A percentile compares a stretch with the other conserved stretches of the same genome.
These are phyloP conservation scores for Cladosporium sp. DNA, from an alignment of 2,329 filamentous ascomycete genomes.

Conservation along the genomic window DNA sequence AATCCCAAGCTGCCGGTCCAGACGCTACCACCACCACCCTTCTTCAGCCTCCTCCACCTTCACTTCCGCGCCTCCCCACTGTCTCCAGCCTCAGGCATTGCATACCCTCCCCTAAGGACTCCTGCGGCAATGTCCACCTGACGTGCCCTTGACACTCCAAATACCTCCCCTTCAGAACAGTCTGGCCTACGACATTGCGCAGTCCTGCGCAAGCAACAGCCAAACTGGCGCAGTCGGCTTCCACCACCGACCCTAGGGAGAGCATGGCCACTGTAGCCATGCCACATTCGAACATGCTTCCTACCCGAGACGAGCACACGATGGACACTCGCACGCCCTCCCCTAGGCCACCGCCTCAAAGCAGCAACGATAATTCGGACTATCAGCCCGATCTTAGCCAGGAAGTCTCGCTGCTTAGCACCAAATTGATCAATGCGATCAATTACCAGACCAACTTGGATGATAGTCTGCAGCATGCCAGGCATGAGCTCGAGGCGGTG, in stretches of 20 bases:
- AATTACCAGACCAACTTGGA: slow-evolving; percentile 93
- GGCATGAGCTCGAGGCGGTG: slow-evolving; percentile 75
- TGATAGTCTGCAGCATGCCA: slow-evolving; percentile 75
- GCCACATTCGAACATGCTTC: slow-evolving; percentile 10
- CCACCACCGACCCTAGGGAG: background rate
- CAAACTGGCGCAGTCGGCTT: slow-evolving; percentile 4
- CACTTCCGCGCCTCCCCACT: background rate
- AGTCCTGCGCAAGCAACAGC: background rate
- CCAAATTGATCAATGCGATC: slow-evolving; percentile 94
- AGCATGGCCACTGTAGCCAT: slow-evolving; percentile 11
- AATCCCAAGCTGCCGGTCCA: background rate
- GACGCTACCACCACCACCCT: background rate
- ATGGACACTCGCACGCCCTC: slow-evolving; percentile 45
- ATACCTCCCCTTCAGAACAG: background rate
- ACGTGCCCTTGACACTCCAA: background rate
- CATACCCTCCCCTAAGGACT: background rate
- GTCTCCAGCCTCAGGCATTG: background rate
- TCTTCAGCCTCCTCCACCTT: background rate
- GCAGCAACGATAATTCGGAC: slow-evolving; percentile 37
- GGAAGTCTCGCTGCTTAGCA: slow-evolving; percentile 86
- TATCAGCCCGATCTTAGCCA: slow-evolving; percentile 58
- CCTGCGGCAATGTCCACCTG: slow-evolving; percentile 3
- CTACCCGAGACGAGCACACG: slow-evolving; percentile 22
- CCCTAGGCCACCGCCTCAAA: slow-evolving; percentile 19
- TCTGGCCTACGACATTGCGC: background rate